Evolutionary conservation across 129 eudicot genomes (phyloP), one percentile per base, ranked within the genome.

Genomic region (Tanacetum coccineum): DNA sequence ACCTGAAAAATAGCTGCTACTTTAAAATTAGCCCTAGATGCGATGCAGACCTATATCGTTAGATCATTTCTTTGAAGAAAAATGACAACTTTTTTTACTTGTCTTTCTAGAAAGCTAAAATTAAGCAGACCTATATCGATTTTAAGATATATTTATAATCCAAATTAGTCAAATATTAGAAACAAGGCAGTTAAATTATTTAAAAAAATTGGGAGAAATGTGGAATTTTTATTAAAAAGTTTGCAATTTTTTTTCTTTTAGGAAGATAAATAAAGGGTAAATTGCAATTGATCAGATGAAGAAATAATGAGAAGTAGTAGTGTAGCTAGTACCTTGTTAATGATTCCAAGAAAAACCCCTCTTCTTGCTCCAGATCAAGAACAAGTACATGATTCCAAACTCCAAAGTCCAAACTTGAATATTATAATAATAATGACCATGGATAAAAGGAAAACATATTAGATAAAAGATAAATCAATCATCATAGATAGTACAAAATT

Each of bases 361-460:
- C 66, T 30, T 15, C 49, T 61, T 61, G 48, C 47, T 30, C 66
- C 10, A 30, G 47, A 60, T n/a, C 66, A 60, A 15, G 49, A 60
- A 60, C 47, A 60, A 60, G 66, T 60, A 60, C 66, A 60, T 60
- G 14, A 60, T 8, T 26, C 14, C 65, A 60, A 28, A 60, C 65
- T 60, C 65, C 65, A 60, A 60, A 60, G 48, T 32, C 42, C 42
- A 36, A 22, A 36, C 2, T 60, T 13, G 21, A 60, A 32, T 60
- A 13, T 21, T 58, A 19, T 58, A 61, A 36, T 61, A 15, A 32
- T 61, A 59, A 59, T 21, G 3, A 8, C 22, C 2, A 3, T 36
- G 21, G 13, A 32, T 61, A 61, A 36, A 61, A 47, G 14, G 28
- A 36, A 61, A 32, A 36, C 66, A 15, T 21, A 15, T 36, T 32